Percentiles rank a stretch among this genome's conserved stretches.
Conservation (phyloP, 768 basidiomycete genomes). For the Phlebiopsis flavidoalba region DNA sequence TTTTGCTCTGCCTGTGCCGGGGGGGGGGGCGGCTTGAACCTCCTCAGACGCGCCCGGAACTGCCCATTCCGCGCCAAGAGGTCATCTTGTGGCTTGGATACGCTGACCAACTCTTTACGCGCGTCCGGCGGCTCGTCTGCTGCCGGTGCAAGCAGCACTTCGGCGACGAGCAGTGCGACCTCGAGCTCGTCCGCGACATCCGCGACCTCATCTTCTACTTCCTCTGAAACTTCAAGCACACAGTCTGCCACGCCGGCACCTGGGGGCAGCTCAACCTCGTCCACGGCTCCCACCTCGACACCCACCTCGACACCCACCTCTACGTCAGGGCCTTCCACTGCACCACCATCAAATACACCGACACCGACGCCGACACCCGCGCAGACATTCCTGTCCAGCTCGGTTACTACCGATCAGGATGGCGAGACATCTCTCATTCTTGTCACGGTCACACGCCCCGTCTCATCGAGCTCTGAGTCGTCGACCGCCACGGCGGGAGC, state of each 20-base stretch:
- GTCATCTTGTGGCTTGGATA: background rate
- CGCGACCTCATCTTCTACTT: background rate
- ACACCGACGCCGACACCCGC: constrained; percentile 4
- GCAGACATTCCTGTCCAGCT: constrained; percentile 10
- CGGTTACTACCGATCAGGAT: background rate
- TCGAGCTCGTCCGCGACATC: background rate
- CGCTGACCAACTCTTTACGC: background rate
- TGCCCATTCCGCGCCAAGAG: constrained; percentile 2
- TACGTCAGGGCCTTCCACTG: background rate
- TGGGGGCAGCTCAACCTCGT: background rate
- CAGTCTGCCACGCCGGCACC: background rate
- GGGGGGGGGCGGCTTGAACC: too few relatives aligned
- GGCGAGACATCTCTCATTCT: constrained; percentile 1
- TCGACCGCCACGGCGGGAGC: constrained; percentile 23
- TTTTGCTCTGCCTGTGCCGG: constrained; percentile 12
- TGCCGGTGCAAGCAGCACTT: background rate
- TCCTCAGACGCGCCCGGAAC: constrained; percentile 5
- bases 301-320: background rate
- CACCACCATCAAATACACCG: background rate
- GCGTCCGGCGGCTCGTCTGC: background rate
- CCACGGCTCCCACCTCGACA: background rate
- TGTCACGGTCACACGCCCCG: constrained; percentile 1
- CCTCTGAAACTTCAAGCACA: background rate
- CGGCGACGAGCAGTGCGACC: background rate
- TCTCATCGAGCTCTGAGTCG: constrained; percentile 16